Evolutionary conservation across 2,329 filamentous ascomycete genomes (phyloP).

Genomic region (Hymenoscyphus linearis): DNA sequence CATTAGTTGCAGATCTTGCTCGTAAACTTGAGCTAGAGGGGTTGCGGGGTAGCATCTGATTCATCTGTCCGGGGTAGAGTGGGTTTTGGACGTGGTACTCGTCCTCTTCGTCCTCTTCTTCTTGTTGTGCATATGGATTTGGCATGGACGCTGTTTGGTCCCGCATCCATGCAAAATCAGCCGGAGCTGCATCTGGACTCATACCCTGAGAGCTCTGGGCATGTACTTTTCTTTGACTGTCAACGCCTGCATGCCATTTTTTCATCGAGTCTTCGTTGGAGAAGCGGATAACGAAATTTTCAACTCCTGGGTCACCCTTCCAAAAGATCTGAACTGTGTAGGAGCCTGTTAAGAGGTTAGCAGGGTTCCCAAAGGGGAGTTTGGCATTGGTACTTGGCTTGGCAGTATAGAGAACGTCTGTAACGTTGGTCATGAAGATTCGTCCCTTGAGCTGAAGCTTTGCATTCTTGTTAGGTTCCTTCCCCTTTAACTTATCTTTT

Average conservation of each 20-base stretch:
- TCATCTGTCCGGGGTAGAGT: conserved; percentile 32
- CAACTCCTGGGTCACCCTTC: conserved; percentile 93
- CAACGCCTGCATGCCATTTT: conserved; percentile 81
- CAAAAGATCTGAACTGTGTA: conserved; percentile 98
- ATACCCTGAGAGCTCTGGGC: conserved; percentile 44
- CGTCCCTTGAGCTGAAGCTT: conserved; percentile 93
- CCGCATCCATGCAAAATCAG: conserved; percentile 77
- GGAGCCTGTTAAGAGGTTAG: conserved; percentile 55
- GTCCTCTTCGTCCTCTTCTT: conserved; percentile 58
- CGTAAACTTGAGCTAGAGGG: conserved; percentile 71
- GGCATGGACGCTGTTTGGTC: conserved; percentile 61
- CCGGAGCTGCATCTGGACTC: conserved; percentile 36
- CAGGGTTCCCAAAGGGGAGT: conserved; percentile 1
- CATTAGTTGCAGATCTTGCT: conserved; percentile 69
- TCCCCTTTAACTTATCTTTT: conserved; percentile 70
- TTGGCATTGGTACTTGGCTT: conserved; percentile 66
- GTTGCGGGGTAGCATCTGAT: conserved; percentile 57
- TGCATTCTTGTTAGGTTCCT: conserved; percentile 57
- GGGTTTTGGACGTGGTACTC: conserved; percentile 40
- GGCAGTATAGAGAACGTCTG: conserved; percentile 79
- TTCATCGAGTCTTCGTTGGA: conserved; percentile 86
- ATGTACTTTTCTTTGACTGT: conserved; percentile 65
- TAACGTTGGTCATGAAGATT: conserved; percentile 99
- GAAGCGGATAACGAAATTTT: conserved; percentile 95
- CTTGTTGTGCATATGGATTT: conserved; percentile 72